Evolutionary conservation across 106 monocot species (phyloP), one percentile per base, ranked within the genome.

Genomic region (Apostasia shenzhenica): DNA sequence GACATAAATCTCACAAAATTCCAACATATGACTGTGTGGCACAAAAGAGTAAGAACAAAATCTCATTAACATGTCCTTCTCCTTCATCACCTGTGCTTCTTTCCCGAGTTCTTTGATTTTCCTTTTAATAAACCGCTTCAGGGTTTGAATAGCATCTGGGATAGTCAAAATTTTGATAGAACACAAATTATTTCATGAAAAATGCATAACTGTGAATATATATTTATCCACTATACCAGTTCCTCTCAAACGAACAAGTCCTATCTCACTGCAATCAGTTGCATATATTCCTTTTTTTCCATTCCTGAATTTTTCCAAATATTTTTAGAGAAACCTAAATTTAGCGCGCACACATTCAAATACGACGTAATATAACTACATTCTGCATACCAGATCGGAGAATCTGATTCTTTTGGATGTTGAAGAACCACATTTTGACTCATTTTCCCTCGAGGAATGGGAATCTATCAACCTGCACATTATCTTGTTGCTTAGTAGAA

Each of bases 231-330:
- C 26, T 67, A 7, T 67, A 95, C 94, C 91, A 72, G 91, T 85
- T 62, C 81, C 81, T 67, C 75, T 91, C 42, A 86, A 60, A 64
- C 63, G 55, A 14, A 95, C 85, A 69, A 91, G 79, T 65, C 94
- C 94, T 61, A 88, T 78, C 77, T 91, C 94, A 76, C 88, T 72
- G 70, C 84, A 99, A 73, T 99, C 97, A 76, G 92, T 85, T 66
- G 86, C 80, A 78, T 75, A 78, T 75, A 99, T 72, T 55, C 26
- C 76, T 26, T 75, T 51, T 90, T 81, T 66, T 87, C 92, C 89
- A 92, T 75, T 92, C 97, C 97, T 99, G 67, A 48, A 61, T 47
- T 26, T 26, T 26, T 26, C 26, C 26, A 26, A 26, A 26, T 26
- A 57, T 40, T 1, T 54, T 9, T 47, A 37, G 8, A 74, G 11